Evolutionary conservation across 2,329 filamentous ascomycete genomes (phyloP), one percentile per base, ranked within the genome.

Genomic region (Xylariaceae sp.): DNA sequence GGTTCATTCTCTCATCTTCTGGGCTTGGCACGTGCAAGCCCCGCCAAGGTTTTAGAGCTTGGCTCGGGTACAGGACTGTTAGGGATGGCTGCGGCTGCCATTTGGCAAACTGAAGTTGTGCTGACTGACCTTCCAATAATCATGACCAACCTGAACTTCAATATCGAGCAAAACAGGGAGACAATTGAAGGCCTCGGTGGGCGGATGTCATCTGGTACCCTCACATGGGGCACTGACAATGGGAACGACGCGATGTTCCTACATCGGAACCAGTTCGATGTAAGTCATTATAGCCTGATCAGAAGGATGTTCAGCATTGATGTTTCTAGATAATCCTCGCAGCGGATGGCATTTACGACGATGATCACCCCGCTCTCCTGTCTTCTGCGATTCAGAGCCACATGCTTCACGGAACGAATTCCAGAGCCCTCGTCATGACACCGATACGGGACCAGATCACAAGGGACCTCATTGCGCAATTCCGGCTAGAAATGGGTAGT

Each of bases 1-100:
- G 73, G 67, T 12, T 69, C 72, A 0, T 62, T 82, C 18, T 72
- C 71, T 31, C 69, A 74, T 39, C 58, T 80, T 7, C 69, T 82
- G 14, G 63, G 64, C 11, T 53, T 67, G 9, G 60, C 63, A 40
- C 54, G 64, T 39, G 52, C 44, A 18, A 53, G 54, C 12, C 52
- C 62, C 5, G 61, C 70, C 14, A 57, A 63, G 5, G 71, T 83
- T 1, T 75, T 97, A 9, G 92, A 97, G 65, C 78, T 97, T 2
- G 94, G 92, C 4, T 85, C 92, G 0, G 92, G 94, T 0, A 97
- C 92, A 0, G 92, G 92, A 0, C 77, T 99, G n/a, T 80, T 96
- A 10, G 94, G 94, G 0, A 74, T 97, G 39, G 87, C 91, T 1
- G 89, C 91, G 19, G 89, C 90, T 7, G 83, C 82, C 12, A 73